These are phyloP conservation scores for Colletotrichum sp. DNA, from an alignment of 2,329 filamentous ascomycete genomes.

Conservation along the genomic window DNA sequence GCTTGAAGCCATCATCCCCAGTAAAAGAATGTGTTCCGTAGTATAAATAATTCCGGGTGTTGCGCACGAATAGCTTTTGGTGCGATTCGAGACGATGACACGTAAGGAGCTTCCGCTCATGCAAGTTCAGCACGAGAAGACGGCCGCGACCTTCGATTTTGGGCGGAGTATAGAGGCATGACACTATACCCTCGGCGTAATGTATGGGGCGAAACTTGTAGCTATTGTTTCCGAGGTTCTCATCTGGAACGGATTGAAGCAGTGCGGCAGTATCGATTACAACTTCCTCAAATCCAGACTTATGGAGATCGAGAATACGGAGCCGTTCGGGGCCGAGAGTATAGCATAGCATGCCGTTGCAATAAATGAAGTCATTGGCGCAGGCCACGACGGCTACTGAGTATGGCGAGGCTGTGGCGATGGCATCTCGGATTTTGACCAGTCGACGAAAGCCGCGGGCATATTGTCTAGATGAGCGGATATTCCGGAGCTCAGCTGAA, in stretches of 20 bases:
- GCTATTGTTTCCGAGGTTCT: conserved; percentile 27
- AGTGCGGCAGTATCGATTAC: conserved; percentile 47
- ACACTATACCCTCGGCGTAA: conserved; percentile 60
- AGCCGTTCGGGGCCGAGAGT: conserved; percentile 51
- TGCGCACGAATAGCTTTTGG: conserved; percentile 70
- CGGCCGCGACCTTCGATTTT: conserved; percentile 42
- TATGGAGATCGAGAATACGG: conserved; percentile 63
- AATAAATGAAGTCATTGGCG: conserved; percentile 66
- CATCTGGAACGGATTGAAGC: neutral
- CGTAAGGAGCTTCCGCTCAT: conserved; percentile 41
- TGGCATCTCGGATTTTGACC: conserved; percentile 64
- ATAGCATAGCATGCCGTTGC: conserved; percentile 70
- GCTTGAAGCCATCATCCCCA: conserved; percentile 57
- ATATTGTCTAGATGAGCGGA: conserved; percentile 36
- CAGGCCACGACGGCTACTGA: conserved; percentile 63
- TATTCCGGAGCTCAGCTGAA: conserved; percentile 26
- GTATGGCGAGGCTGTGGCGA: conserved; percentile 67
- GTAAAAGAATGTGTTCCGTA: conserved; percentile 67
- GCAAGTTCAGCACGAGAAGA: conserved; percentile 57
- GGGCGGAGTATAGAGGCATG: conserved; percentile 58
- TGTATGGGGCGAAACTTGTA: conserved; percentile 61
- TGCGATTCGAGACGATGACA: conserved; percentile 46
- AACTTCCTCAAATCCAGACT: conserved; percentile 52
- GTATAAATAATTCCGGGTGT: conserved; percentile 65
- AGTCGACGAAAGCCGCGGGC: conserved; percentile 62